Evolutionary conservation across 257 asterid genomes (phyloP), one percentile per base, ranked within the genome.

Genomic region (Henckelia pumila): DNA sequence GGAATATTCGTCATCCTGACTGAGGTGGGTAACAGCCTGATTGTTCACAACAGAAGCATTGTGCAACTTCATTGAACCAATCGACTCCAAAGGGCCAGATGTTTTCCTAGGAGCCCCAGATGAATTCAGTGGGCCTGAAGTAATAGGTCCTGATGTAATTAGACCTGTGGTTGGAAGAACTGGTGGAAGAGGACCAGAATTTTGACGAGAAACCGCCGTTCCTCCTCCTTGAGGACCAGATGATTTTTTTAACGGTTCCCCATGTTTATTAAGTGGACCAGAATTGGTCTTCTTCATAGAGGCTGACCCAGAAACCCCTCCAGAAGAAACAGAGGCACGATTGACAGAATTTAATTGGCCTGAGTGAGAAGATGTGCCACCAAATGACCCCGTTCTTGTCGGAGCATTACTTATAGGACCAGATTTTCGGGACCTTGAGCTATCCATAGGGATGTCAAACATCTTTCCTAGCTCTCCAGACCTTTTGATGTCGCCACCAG

Each of bases 381-480:
- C 89, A 35, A 83, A 85, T 29, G 91, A 85, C 9, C 86, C 88
- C 4, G 88, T 83, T 63, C 91, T 83, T 33, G 85, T 49, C 22
- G 91, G 91, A 64, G 83, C 88, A 67, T 59, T 77, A 71, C 61
- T 85, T 33, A 85, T 79, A n/a, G 91, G 91, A 25, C 91, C 91
- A 49, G 91, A 85, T 79, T 85, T 85, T 63, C 88, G 79, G 37
- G 91, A 83, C 62, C 89, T 69, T 59, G 92, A 83, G 55, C 82
- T 79, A 40, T 85, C 92, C 47, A 37, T 63, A 5, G 86, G 84
- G 64, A 87, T 83, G 56, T 85, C 95, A 24, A 81, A 85, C 96
- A 89, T 89, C 74, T 87, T 89, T 21, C 96, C 96, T 0, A 89
- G 85, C 47, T 89, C 96, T 10, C 96, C 96, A 11, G 96, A 89